Percentiles rank a stretch among this genome's conserved stretches.
These are phyloP conservation scores for Spergularia azorica DNA, from an alignment of 179 eudicot species.

Conservation along the genomic window DNA sequence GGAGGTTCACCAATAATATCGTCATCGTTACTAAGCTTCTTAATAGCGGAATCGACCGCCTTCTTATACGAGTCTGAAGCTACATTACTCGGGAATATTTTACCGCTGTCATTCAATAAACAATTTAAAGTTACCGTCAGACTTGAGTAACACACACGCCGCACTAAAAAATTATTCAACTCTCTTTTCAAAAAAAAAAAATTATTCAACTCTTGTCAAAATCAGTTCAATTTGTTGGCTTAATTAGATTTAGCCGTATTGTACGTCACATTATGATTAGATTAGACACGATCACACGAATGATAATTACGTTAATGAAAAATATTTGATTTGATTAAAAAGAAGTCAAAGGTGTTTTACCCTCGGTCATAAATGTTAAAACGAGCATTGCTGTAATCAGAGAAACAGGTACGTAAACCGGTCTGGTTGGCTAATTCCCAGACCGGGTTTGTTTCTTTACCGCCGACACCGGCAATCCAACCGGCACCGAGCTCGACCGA, in stretches of 20 bases:
- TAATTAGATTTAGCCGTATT: too few relatives aligned
- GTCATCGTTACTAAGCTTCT: slow-evolving; percentile 36
- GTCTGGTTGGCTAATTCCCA: slow-evolving; percentile 67
- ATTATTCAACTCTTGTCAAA: too few relatives aligned
- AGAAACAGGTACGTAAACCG: slow-evolving; percentile 69
- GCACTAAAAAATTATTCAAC: too few relatives aligned
- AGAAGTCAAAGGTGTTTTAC: slow-evolving; percentile 23
- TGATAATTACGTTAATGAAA: neutral
- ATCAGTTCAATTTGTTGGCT: too few relatives aligned
- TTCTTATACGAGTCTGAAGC: slow-evolving; percentile 78
- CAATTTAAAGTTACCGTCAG: neutral
- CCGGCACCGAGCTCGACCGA: slow-evolving; percentile 94
- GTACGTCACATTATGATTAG: too few relatives aligned
- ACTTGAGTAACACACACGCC: too few relatives aligned
- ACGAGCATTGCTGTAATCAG: slow-evolving; percentile 93
- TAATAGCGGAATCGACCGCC: slow-evolving; percentile 84
- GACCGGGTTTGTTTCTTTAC: slow-evolving; percentile 63
- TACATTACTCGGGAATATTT: slow-evolving; percentile 75
- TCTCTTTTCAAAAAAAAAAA: too few relatives aligned
- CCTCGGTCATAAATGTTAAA: slow-evolving; percentile 76
- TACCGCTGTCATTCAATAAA: slow-evolving; percentile 47
- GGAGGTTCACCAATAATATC: slow-evolving; percentile 22
- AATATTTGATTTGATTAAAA: neutral
- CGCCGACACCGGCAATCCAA: slow-evolving; percentile 97
- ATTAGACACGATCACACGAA: too few relatives aligned